phyloP scores from a whole-genome alignment of 2,329 filamentous ascomycete species.

The Verticillium isaacii region DNA sequence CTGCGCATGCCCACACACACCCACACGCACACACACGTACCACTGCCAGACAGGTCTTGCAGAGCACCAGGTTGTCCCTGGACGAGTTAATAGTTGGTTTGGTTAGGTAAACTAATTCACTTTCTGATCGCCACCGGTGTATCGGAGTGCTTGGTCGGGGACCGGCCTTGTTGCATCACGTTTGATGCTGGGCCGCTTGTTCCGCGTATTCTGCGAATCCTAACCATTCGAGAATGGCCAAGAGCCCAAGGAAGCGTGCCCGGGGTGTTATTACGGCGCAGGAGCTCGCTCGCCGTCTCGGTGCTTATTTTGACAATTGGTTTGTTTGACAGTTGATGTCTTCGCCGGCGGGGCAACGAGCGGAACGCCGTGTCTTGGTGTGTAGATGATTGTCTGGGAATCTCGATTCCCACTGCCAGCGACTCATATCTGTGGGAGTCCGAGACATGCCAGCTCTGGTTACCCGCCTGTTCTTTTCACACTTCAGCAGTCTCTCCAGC shows the following conservation, averaged over 20 bases:
- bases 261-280: no score
- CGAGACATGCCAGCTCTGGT: neutral
- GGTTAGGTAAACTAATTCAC: neutral
- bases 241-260: no score
- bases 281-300: neutral
- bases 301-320: neutral
- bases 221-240: neutral
- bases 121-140: neutral
- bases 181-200: neutral
- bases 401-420: neutral
- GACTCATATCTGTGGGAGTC: neutral
- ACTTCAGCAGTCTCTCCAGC: neutral
- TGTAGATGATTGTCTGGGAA: neutral
- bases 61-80: neutral
- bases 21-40: neutral
- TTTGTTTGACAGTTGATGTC: neutral
- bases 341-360: neutral
- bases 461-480: no score
- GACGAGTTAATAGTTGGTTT: neutral
- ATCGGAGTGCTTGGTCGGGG: neutral
- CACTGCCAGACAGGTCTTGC: neutral
- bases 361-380: neutral
- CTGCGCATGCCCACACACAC: neutral
- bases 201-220: neutral
- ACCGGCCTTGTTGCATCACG: neutral